phyloP scores from a whole-genome alignment of 305 asterid genomes.

The Fraxinus greggii region DNA sequence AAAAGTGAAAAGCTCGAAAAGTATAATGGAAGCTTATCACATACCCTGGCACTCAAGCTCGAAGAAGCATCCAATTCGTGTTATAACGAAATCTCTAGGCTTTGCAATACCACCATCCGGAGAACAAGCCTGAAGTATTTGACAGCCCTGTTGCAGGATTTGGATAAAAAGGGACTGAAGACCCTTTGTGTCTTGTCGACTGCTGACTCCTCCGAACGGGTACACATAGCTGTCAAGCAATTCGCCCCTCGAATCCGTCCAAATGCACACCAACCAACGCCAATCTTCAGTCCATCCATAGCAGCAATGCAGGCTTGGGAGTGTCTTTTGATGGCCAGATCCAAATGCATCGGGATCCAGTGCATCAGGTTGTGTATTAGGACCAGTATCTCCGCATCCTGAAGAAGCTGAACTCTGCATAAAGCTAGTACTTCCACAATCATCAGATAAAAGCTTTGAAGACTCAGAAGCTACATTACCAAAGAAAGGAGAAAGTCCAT shows the following conservation, averaged over 20 bases:
- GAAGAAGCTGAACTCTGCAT: slow-evolving; percentile 68
- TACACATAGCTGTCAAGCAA: slow-evolving; percentile 86
- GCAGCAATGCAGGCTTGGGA: slow-evolving; percentile 95
- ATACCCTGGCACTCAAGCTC: slow-evolving; percentile 99
- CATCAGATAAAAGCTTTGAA: slow-evolving; percentile 71
- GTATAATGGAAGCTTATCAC: slow-evolving; percentile 14
- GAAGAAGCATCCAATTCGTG: slow-evolving; percentile 94
- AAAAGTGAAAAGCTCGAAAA: background rate
- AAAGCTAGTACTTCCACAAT: slow-evolving; percentile 70
- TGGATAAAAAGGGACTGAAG: slow-evolving; percentile 94
- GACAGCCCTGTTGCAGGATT: slow-evolving; percentile 96
- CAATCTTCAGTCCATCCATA: slow-evolving; percentile 99
- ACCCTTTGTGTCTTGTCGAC: slow-evolving; percentile 99
- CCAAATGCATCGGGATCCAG: slow-evolving; percentile 70
- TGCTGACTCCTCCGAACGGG: slow-evolving; percentile 96
- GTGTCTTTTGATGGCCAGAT: slow-evolving; percentile 67
- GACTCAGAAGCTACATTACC: slow-evolving; percentile 61
- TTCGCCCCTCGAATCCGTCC: slow-evolving; percentile 99
- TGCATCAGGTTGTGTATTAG: slow-evolving; percentile 59
- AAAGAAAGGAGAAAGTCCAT: slow-evolving; percentile 68
- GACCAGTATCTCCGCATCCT: slow-evolving; percentile 68
- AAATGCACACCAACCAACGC: slow-evolving; percentile 98
- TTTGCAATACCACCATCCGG: slow-evolving; percentile 65
- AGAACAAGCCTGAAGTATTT: slow-evolving; percentile 90
- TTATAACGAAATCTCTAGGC: slow-evolving; percentile 92